Evolutionary conservation across 2,329 filamentous ascomycete genomes (phyloP).

Genomic region (Penicillium sp.): DNA sequence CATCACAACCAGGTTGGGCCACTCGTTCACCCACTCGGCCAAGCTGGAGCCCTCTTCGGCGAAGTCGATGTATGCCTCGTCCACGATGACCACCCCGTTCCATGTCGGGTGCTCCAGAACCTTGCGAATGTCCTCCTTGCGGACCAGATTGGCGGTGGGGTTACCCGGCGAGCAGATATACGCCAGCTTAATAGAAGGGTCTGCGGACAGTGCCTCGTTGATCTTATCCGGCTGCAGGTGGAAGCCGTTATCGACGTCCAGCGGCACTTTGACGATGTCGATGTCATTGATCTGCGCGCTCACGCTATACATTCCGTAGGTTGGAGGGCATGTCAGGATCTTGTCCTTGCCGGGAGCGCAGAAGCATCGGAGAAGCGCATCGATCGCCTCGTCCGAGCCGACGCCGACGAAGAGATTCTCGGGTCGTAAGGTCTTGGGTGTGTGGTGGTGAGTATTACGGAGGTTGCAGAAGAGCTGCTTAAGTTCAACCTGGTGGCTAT

Average conservation of each 20-base stretch:
- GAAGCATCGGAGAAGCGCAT: slow-evolving; percentile 89
- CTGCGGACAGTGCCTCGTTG: slow-evolving; percentile 61
- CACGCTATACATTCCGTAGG: slow-evolving; percentile 97
- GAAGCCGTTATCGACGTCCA: slow-evolving; percentile 71
- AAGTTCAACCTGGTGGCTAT: slow-evolving; percentile 74
- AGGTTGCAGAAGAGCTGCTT: slow-evolving; percentile 85
- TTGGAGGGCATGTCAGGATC: slow-evolving; percentile 92
- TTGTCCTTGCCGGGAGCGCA: slow-evolving; percentile 83
- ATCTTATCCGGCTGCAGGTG: slow-evolving; percentile 70
- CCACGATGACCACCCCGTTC: slow-evolving; percentile 91
- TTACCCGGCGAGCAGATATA: slow-evolving; percentile 96
- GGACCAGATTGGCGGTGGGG: slow-evolving; percentile 77
- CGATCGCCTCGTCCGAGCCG: slow-evolving; percentile 94
- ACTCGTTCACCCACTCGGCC: slow-evolving; percentile 87
- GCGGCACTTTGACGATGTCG: slow-evolving; percentile 77
- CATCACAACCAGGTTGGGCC: slow-evolving; percentile 95
- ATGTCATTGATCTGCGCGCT: slow-evolving; percentile 94
- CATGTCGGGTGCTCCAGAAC: slow-evolving; percentile 84
- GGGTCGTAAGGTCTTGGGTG: slow-evolving; percentile 67
- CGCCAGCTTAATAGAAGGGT: slow-evolving; percentile 73
- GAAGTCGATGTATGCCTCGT: slow-evolving; percentile 98
- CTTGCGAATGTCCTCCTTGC: slow-evolving; percentile 69
- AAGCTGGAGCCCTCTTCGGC: slow-evolving; percentile 74
- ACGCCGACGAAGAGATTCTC: slow-evolving; percentile 92
- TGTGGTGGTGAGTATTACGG: slow-evolving; percentile 80